phyloP scores from a whole-genome alignment of 345 rosid species.

The Lumnitzera racemosa region DNA sequence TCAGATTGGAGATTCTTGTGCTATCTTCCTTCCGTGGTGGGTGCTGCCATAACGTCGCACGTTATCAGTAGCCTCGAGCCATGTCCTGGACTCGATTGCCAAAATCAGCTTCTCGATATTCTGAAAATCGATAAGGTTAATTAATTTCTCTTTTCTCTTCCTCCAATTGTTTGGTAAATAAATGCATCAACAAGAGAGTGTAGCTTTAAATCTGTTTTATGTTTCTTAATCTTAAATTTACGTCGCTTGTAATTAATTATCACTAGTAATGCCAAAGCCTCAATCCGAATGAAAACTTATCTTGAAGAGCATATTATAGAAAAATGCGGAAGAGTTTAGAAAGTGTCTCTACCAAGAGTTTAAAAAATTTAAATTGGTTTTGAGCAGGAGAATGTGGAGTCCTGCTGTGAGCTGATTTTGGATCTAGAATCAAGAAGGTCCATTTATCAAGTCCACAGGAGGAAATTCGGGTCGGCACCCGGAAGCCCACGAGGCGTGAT shows the following conservation, averaged over 20 bases:
- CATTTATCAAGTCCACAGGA: conserved; percentile 23
- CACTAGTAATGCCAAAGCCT: no score
- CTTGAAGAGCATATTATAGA: no score
- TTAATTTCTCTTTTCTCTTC: not conserved
- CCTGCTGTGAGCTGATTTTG: conserved; percentile 34
- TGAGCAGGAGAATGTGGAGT: conserved; percentile 44
- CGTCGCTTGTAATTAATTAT: no score
- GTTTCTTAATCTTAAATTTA: no score
- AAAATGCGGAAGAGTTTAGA: no score
- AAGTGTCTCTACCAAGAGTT: no score
- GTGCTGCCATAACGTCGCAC: conserved; percentile 51
- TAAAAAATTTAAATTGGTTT: conserved; percentile 1
- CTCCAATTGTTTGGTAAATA: not conserved
- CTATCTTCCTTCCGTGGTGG: conserved; percentile 51
- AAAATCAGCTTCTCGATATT: conserved; percentile 35
- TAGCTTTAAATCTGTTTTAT: not conserved
- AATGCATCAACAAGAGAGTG: not conserved
- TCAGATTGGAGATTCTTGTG: conserved; percentile 45
- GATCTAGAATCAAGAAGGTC: conserved; percentile 23
- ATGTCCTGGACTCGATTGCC: conserved; percentile 26
- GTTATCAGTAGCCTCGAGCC: conserved; percentile 34
- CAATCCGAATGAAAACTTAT: no score
- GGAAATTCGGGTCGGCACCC: conserved; percentile 40
- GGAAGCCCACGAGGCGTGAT: conserved; percentile 67
- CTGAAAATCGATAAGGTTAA: conserved; percentile 45